Evolutionary conservation across 2,329 filamentous ascomycete species (phyloP).

Genomic region (Rosellinia necatrix): DNA sequence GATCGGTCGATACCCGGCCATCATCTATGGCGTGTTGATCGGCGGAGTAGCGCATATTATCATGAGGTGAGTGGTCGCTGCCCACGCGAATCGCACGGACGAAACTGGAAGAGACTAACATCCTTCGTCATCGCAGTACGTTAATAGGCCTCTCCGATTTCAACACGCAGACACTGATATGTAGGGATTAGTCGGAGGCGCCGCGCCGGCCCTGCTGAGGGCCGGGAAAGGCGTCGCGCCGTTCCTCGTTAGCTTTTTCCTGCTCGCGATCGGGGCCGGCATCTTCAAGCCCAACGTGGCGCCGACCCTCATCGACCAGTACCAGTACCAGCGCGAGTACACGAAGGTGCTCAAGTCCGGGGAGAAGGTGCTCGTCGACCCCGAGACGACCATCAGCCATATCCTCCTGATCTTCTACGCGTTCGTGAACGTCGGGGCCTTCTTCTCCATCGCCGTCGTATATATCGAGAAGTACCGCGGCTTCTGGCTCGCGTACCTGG

Average conservation of each 20-base stretch:
- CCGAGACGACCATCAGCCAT: slow-evolving; percentile 51
- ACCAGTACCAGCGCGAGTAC: slow-evolving; percentile 46
- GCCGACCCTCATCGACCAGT: slow-evolving; percentile 51
- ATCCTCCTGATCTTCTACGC: slow-evolving; percentile 45
- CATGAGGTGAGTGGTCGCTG: slow-evolving; percentile 41
- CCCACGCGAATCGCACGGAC: not conserved
- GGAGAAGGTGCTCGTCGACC: slow-evolving; percentile 52
- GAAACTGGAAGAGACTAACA: slow-evolving; percentile 5
- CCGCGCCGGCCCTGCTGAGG: slow-evolving; percentile 63
- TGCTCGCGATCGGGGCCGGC: slow-evolving; percentile 71
- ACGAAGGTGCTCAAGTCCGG: slow-evolving; percentile 49
- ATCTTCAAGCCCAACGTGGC: slow-evolving; percentile 69
- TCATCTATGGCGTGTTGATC: slow-evolving; percentile 58
- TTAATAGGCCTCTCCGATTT: not conserved
- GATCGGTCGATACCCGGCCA: slow-evolving; percentile 69
- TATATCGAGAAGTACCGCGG: slow-evolving; percentile 65
- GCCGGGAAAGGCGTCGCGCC: slow-evolving; percentile 52
- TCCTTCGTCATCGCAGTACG: slow-evolving; percentile 8
- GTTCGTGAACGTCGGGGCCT: slow-evolving; percentile 56
- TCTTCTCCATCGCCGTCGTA: slow-evolving; percentile 57
- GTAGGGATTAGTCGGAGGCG: slow-evolving; percentile 54
- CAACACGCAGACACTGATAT: slow-evolving; percentile 2
- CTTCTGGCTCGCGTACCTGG: slow-evolving; percentile 62
- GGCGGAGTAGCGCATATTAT: slow-evolving; percentile 68
- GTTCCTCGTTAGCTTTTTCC: slow-evolving; percentile 65